A percentile compares a stretch with the other conserved stretches of the same genome.
These are phyloP conservation scores for Candida coleopterorum DNA, from an alignment of 805 yeast species.

Conservation along the genomic window DNA sequence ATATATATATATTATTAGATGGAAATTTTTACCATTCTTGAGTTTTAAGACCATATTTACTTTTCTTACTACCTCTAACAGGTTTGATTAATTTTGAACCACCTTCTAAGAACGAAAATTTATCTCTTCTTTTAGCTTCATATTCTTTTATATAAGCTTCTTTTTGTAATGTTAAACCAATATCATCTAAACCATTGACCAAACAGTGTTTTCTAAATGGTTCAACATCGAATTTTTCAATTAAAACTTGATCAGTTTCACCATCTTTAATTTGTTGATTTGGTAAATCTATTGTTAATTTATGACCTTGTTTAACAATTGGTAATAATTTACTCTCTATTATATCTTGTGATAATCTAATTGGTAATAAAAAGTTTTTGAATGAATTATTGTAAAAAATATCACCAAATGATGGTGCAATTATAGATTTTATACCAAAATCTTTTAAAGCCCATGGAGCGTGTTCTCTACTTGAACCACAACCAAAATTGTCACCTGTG, in stretches of 20 bases:
- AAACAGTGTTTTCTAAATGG: slow-evolving; percentile 92
- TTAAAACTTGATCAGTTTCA: slow-evolving; percentile 55
- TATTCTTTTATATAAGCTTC: slow-evolving; percentile 70
- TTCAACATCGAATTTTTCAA: slow-evolving; percentile 83
- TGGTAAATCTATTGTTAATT: slow-evolving; percentile 78
- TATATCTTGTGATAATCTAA: slow-evolving; percentile 77
- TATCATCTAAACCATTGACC: slow-evolving; percentile 92
- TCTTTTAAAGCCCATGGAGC: slow-evolving; percentile 99
- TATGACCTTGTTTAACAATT: slow-evolving; percentile 66
- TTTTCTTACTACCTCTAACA: slow-evolving; percentile 61
- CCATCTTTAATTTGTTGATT: slow-evolving; percentile 76
- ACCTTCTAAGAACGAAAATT: slow-evolving; percentile 89
- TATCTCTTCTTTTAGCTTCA: slow-evolving; percentile 71
- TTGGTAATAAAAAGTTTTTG: slow-evolving; percentile 92
- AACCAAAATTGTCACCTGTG: slow-evolving; percentile 96
- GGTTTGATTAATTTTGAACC: slow-evolving; percentile 71
- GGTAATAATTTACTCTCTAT: slow-evolving; percentile 74
- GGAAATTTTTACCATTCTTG: slow-evolving; percentile 60
- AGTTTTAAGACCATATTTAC: slow-evolving; percentile 59
- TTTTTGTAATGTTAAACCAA: slow-evolving; percentile 90
- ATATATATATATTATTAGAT: not conserved
- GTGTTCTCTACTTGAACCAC: slow-evolving; percentile 98
- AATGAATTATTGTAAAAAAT: slow-evolving; percentile 96
- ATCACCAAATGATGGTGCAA: slow-evolving; percentile 98
- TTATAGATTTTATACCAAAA: slow-evolving; percentile 91